Evolutionary conservation across 805 yeast genomes (phyloP).

Genomic region (Maudiozyma turicensis): DNA sequence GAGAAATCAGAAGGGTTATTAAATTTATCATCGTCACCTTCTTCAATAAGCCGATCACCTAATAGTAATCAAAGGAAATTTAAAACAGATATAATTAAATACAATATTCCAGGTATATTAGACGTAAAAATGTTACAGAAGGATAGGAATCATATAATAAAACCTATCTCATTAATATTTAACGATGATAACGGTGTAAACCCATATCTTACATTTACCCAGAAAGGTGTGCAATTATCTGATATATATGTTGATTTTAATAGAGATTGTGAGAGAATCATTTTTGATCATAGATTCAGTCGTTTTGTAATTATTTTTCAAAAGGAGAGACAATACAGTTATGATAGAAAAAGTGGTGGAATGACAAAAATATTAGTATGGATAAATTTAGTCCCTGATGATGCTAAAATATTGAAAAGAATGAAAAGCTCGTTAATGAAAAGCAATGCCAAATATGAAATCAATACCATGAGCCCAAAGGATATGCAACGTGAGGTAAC

Average conservation of each 20-base stretch:
- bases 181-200: slow-evolving; percentile 8
- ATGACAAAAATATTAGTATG: neutral
- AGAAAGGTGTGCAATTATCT: slow-evolving; percentile 7
- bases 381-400: neutral
- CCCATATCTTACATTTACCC: slow-evolving; percentile 8
- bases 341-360: slow-evolving; percentile 2
- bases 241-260: slow-evolving; percentile 11
- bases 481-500: no score
- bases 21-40: slow-evolving; percentile 9
- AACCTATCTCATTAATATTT: slow-evolving; percentile 8
- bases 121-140: neutral
- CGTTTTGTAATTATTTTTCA: slow-evolving; percentile 13
- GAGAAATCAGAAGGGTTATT: slow-evolving; percentile 7
- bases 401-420: neutral
- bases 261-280: slow-evolving; percentile 12
- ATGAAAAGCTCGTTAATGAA: neutral
- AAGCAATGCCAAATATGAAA: neutral
- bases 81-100: neutral
- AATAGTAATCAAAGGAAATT: neutral
- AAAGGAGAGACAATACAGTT: slow-evolving; percentile 4
- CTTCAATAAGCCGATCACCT: neutral
- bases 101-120: slow-evolving; percentile 7
- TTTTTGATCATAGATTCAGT: slow-evolving; percentile 10
- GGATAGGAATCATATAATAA: slow-evolving; percentile 1
- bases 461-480: neutral